These are phyloP conservation scores for Myxozyma melibiosi DNA, from an alignment of 805 yeast species.

Conservation along the genomic window DNA sequence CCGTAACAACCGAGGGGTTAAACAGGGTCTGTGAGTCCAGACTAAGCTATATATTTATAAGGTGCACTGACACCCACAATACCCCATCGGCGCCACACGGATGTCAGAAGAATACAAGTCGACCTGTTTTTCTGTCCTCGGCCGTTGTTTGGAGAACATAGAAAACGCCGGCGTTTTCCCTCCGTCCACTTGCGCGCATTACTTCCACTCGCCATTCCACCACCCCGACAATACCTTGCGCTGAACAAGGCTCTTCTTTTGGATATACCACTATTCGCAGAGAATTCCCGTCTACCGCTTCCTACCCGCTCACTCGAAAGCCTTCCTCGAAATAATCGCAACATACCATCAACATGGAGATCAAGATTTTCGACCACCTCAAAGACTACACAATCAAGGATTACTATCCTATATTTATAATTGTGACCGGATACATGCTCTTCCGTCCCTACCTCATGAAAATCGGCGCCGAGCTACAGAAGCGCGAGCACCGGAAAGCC, in stretches of 20 bases:
- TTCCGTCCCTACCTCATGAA: conserved; percentile 34
- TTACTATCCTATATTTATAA: conserved; percentile 30
- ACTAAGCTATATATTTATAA: too few species aligned
- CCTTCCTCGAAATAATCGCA: background rate
- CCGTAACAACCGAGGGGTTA: background rate
- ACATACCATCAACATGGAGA: background rate
- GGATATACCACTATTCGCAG: too few species aligned
- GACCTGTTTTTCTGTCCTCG: too few species aligned
- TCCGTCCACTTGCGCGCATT: background rate
- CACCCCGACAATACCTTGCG: too few species aligned
- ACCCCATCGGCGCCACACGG: too few species aligned
- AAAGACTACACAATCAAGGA: conserved; percentile 24
- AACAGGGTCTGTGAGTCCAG: background rate
- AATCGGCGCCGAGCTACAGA: conserved; percentile 29
- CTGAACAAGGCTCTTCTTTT: too few species aligned
- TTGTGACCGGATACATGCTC: conserved; percentile 33
- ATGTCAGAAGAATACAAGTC: too few species aligned
- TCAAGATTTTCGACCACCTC: conserved; percentile 10
- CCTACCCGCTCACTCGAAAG: background rate
- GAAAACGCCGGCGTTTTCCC: too few species aligned
- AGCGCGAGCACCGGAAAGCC: conserved; percentile 26
- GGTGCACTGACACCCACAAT: too few species aligned
- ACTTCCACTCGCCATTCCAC: too few species aligned
- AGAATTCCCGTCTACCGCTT: too few species aligned
- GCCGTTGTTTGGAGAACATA: too few species aligned